Evolutionary conservation across 192 early-diverging fungal species (phyloP), one percentile per base, ranked within the genome.

Genomic region (Coemansia sp.): DNA sequence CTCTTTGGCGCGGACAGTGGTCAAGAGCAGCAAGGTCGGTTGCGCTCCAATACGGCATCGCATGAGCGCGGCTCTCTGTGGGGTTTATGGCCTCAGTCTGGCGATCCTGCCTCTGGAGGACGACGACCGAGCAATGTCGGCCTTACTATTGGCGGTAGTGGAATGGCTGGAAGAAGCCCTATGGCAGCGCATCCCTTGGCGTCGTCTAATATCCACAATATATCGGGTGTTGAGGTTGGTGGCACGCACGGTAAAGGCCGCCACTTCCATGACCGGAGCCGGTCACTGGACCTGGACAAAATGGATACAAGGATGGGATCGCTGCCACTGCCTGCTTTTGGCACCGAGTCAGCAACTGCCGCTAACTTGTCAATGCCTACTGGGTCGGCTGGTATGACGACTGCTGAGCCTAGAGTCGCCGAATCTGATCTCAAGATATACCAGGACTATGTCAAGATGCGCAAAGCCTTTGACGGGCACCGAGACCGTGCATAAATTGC

Each of bases 341-440:
- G 25, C 51, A 25, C 48, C 21, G 48, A 51, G 19, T 15, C 14
- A 19, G 45, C 45, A 23, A 25, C 8, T 42, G 61, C 14, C 50
- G 50, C 48, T 11, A 51, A 25, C n/a, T 19, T 15, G 17, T 19
- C 37, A 12, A 39, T 23, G 15, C n/a, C 14, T 41, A 41, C 11
- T 41, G 39, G 39, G 12, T 41, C 39, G 3, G 34, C 48, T 42
- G 70, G 41, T 32, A 36, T 58, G 36, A 15, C 53, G 17, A 31
- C 69, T 15, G 46, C 64, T n/a, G 78, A 80, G 51, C 78, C 78
- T 15, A 62, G 78, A 12, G 73, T 80, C 19, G 51, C 74, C 5
- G 79, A 75, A 27, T 68, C 74, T 2, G 79, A 82, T 45, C 53
- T 82, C 21, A 67, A 46, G 58, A 70, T 82, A 11, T 80, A 80